A percentile compares a stretch with the other conserved stretches of the same genome.
Evolutionary conservation across 768 basidiomycete species (phyloP).

Genomic region (Lepiota brunneoincarnata): DNA sequence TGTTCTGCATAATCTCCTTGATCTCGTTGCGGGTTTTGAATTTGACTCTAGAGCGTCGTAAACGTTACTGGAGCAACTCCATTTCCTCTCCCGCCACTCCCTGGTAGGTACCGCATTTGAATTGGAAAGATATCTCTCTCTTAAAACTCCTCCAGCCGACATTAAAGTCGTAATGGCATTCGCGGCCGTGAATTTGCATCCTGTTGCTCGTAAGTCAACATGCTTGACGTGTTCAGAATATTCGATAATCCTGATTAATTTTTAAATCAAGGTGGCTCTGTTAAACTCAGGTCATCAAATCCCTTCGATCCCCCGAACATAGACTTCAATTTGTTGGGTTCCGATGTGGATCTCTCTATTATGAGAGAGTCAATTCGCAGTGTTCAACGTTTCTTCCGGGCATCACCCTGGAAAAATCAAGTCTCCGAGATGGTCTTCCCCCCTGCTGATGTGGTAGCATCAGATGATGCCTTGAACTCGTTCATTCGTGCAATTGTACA

Average conservation of each 20-base stretch:
- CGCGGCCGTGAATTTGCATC: neutral
- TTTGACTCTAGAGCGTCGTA: too few relatives aligned
- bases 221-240: neutral
- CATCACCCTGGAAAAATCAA: constrained; percentile 16
- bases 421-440: constrained; percentile 9
- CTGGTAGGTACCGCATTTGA: neutral
- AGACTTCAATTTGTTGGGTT: constrained; percentile 30
- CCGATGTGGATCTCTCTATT: constrained; percentile 18
- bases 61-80: too few relatives aligned
- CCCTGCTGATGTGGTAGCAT: neutral
- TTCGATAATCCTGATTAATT: neutral
- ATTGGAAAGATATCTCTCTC: too few relatives aligned
- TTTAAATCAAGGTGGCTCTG: constrained; percentile 9
- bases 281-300: constrained; percentile 33
- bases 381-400: constrained; percentile 16
- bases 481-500: neutral
- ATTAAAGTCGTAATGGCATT: neutral
- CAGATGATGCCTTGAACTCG: constrained; percentile 25
- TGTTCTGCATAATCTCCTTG: neutral
- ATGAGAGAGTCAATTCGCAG: constrained; percentile 19
- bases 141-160: neutral
- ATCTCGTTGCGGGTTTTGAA: neutral
- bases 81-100: too few relatives aligned
- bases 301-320: constrained; percentile 43
- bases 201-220: neutral